phyloP scores from a whole-genome alignment of 371 early-diverging fungal genomes.

The Vairimorpha ceranae region DNA sequence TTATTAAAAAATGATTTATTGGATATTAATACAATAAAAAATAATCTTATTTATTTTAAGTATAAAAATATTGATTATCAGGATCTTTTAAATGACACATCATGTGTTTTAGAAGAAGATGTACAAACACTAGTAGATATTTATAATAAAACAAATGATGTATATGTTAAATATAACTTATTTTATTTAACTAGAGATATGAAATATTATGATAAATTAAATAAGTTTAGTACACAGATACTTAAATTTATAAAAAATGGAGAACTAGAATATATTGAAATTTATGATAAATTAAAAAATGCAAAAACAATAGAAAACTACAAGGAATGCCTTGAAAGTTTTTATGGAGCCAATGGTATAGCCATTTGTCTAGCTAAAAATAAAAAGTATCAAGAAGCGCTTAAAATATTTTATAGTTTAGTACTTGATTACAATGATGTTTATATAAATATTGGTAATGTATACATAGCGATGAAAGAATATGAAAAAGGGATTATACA shows the following conservation, averaged over 20 bases:
- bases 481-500: slow-evolving; percentile 29
- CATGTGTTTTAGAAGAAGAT: neutral
- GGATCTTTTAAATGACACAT: neutral
- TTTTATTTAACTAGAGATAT: neutral
- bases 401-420: slow-evolving; percentile 18
- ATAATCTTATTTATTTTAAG: slow-evolving; percentile 24
- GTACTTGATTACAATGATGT: slow-evolving; percentile 14
- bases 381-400: slow-evolving; percentile 6
- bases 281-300: neutral
- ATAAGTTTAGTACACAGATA: neutral
- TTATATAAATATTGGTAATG: slow-evolving; percentile 32
- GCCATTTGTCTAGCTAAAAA: slow-evolving; percentile 25
- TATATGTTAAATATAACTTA: slow-evolving; percentile 3
- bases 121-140: neutral
- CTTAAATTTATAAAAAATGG: neutral
- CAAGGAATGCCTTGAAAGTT: neutral
- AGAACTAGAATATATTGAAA: neutral
- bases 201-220: neutral
- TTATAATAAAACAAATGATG: neutral
- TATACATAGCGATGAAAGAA: slow-evolving; percentile 4
- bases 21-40: slow-evolving; percentile 20
- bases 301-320: slow-evolving; percentile 9
- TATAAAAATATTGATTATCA: neutral
- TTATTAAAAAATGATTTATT: slow-evolving; percentile 18
- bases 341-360: slow-evolving; percentile 34